Evolutionary conservation across 2,329 filamentous ascomycete species (phyloP).

Genomic region (Alternaria gaisen): DNA sequence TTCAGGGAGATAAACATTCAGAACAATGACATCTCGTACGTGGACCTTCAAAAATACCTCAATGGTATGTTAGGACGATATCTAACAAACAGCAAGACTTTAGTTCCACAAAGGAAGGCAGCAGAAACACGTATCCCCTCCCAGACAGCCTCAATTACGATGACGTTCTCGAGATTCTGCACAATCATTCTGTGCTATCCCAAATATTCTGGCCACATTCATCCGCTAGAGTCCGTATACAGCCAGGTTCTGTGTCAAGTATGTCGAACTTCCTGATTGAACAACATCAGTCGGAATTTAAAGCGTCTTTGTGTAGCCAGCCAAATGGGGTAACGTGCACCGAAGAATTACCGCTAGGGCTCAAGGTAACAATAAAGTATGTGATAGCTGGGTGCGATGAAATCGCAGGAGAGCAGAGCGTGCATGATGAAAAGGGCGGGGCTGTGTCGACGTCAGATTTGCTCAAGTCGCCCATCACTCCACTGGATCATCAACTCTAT

Average conservation of each 20-base stretch:
- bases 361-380: not conserved
- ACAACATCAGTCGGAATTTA: not conserved
- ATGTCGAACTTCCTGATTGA: not conserved
- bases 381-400: not conserved
- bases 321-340: not conserved
- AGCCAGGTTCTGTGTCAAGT: not conserved
- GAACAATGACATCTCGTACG: too few relatives aligned
- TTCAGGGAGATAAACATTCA: too few relatives aligned
- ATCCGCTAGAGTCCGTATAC: not conserved
- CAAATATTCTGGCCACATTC: too few relatives aligned
- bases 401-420: not conserved
- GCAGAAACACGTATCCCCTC: too few relatives aligned
- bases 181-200: too few relatives aligned
- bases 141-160: too few relatives aligned
- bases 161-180: too few relatives aligned
- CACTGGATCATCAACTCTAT: not conserved
- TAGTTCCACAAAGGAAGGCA: too few relatives aligned
- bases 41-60: too few relatives aligned
- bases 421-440: not conserved
- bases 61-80: too few relatives aligned
- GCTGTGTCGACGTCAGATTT: not conserved
- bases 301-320: not conserved
- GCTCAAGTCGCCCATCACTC: not conserved
- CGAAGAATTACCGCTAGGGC: not conserved
- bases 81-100: too few relatives aligned